Percentiles rank a stretch among this genome's conserved stretches.
phyloP scores from a whole-genome alignment of 306 rosid species.

The Rosa chinensis region DNA sequence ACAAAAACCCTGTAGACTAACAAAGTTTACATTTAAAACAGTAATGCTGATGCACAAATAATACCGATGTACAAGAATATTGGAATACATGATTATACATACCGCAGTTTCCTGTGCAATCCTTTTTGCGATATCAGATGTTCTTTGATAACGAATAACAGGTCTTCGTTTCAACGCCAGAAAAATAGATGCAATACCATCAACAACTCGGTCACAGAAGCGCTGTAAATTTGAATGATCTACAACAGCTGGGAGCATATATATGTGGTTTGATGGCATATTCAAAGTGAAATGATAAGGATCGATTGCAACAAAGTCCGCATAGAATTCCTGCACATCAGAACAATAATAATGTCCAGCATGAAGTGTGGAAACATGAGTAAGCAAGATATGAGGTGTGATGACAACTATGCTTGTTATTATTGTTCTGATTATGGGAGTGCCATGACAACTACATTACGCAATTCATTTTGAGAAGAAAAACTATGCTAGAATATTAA shows the following conservation, averaged over 20 bases:
- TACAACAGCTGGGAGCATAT: constrained; percentile 92
- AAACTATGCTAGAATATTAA: background rate
- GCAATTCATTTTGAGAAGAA: background rate
- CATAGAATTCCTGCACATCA: constrained; percentile 83
- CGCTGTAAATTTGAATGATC: constrained; percentile 69
- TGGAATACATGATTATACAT: constrained; percentile 26
- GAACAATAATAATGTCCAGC: constrained; percentile 29
- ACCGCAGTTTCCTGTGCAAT: constrained; percentile 88
- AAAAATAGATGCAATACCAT: constrained; percentile 83
- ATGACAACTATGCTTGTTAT: background rate
- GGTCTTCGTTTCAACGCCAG: constrained; percentile 89
- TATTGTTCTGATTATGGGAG: background rate
- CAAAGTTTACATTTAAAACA: background rate
- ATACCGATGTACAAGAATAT: background rate
- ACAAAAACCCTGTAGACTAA: background rate
- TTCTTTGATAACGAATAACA: constrained; percentile 82
- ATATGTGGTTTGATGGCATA: constrained; percentile 63
- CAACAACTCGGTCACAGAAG: constrained; percentile 79
- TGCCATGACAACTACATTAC: background rate
- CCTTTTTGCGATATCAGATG: constrained; percentile 86
- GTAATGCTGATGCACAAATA: background rate
- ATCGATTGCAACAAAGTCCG: constrained; percentile 83
- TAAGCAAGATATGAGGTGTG: constrained; percentile 17
- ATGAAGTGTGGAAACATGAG: constrained; percentile 24
- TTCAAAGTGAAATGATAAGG: constrained; percentile 87